These are phyloP conservation scores for Emiliania huxleyi DNA, from an alignment of 78 protist species.

Conservation along the genomic window DNA sequence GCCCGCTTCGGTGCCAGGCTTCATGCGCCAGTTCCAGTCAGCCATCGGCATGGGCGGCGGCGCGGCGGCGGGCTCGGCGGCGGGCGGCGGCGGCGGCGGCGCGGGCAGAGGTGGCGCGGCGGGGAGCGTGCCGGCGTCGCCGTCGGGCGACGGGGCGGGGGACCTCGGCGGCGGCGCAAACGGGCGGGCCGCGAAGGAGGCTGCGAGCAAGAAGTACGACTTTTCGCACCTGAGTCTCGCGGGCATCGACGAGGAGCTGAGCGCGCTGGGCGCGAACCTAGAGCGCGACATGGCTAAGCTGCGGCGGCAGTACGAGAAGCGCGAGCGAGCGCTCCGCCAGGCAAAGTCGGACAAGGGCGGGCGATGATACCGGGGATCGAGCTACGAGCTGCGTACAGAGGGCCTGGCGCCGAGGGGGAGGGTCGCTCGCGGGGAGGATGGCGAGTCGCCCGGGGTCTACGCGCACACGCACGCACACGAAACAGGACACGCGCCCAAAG, in stretches of 20 bases:
- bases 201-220: neutral
- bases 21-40: neutral
- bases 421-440: too few relatives aligned
- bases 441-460: too few relatives aligned
- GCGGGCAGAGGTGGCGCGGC: neutral
- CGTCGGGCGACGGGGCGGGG: too few relatives aligned
- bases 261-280: neutral
- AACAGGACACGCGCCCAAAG: too few relatives aligned
- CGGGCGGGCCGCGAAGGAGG: too few relatives aligned
- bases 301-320: neutral
- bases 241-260: neutral
- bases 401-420: too few relatives aligned
- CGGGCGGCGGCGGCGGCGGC: neutral
- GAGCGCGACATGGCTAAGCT: neutral
- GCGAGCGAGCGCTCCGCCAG: neutral
- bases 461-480: too few relatives aligned
- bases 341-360: neutral
- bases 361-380: too few relatives aligned
- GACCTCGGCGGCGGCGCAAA: too few relatives aligned
- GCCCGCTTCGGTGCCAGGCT: neutral
- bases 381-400: too few relatives aligned
- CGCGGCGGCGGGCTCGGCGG: neutral
- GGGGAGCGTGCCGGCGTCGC: too few relatives aligned
- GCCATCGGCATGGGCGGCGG: neutral
- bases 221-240: neutral